Evolutionary conservation across 2,329 filamentous ascomycete genomes (phyloP).

Genomic region (Diaporthe citrichinensis): DNA sequence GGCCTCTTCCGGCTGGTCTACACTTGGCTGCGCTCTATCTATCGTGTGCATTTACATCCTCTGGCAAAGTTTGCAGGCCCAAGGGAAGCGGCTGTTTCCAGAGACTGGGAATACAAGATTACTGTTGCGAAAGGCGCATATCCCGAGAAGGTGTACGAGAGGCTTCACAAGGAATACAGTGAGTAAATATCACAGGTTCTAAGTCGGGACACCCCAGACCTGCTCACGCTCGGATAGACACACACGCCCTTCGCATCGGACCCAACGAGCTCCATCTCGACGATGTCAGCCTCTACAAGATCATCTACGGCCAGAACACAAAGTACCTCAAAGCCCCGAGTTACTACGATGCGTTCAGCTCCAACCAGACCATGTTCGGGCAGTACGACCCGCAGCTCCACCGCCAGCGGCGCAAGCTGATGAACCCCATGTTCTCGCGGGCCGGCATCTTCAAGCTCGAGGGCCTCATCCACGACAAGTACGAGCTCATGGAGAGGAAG

Average conservation of each 20-base stretch:
- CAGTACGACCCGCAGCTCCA: background rate
- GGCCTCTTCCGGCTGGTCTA: background rate
- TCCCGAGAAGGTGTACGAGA: background rate
- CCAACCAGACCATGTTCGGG: background rate
- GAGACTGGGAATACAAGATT: background rate
- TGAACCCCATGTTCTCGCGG: slow-evolving; percentile 12
- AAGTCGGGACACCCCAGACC: background rate
- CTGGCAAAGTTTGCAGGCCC: background rate
- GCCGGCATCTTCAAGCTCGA: background rate
- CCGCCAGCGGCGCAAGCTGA: background rate
- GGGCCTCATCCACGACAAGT: background rate
- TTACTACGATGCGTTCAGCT: background rate
- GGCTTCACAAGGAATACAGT: background rate
- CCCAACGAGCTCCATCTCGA: slow-evolving; percentile 4
- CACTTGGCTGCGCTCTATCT: background rate
- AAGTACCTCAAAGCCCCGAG: background rate
- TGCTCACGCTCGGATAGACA: background rate
- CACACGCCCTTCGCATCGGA: background rate
- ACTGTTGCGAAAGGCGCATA: background rate
- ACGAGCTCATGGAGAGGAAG: background rate
- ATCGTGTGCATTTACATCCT: slow-evolving; percentile 1
- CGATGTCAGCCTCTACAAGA: background rate
- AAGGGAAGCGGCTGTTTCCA: background rate
- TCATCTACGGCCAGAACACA: background rate
- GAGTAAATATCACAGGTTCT: background rate